Base-by-base conservation (phyloP, 163 green algal species). In the Scenedesmus sp. region DNA sequence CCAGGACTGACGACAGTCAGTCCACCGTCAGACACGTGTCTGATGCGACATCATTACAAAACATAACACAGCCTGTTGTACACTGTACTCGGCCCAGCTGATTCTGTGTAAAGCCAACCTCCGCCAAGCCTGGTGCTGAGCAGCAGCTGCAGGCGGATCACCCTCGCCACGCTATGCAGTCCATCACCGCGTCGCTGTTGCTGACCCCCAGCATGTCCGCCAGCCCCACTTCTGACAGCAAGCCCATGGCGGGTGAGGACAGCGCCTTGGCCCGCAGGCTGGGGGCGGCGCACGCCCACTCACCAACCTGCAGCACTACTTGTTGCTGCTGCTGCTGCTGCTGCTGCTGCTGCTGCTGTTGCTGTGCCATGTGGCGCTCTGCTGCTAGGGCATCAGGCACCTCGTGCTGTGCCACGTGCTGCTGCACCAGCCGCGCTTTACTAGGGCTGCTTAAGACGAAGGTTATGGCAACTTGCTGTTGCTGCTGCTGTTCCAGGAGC, bases 111-210 rank as follows among this genome's bases (percentile, higher is more conserved):
- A n/a, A n/a, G n/a, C n/a, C n/a, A n/a, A n/a, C n/a, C n/a, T n/a
- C n/a, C n/a, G n/a, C n/a, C n/a, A n/a, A n/a, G n/a, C n/a, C n/a
- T n/a, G n/a, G n/a, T n/a, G n/a, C n/a, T n/a, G n/a, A n/a, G n/a
- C n/a, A n/a, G n/a, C n/a, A n/a, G n/a, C n/a, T n/a, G n/a, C n/a
- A n/a, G n/a, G n/a, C n/a, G n/a, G n/a, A n/a, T 90, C 85, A 90
- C 0, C 43, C 33, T 33, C 88, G 82, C 89, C 89, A 92, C 10
- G 81, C 65, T 0, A 92, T 46, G 26, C 89, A 76, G 81, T 92
- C 89, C 81, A 92, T 89, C 35, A 92, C 89, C 3, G 53, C 81
- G 44, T 80, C 68, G 22, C 37, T 82, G n/a, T 89, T 53, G 37
- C 42, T 51, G 0, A 89, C 81, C 0, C 82, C 89, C 33, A 92